phyloP scores from a whole-genome alignment of 202 grass and related monocot genomes.

The Musa balbisiana region DNA sequence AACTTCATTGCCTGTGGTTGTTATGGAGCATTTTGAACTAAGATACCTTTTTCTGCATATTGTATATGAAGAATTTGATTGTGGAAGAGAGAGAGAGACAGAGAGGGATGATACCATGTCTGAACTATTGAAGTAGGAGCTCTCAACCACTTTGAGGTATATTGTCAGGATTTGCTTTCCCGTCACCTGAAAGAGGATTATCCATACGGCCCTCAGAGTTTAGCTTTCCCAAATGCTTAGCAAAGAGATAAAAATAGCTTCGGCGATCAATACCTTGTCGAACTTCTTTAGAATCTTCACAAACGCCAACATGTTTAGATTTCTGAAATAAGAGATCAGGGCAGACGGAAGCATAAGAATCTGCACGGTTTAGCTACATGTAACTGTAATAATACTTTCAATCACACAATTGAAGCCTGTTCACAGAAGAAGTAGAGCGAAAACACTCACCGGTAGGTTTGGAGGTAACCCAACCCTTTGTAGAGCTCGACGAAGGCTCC shows the following conservation, averaged over 20 bases:
- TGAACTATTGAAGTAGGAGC: constrained; percentile 86
- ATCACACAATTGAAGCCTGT: too few relatives aligned
- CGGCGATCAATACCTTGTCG: constrained; percentile 38
- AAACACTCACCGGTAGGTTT: constrained; percentile 50
- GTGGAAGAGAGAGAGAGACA: neutral
- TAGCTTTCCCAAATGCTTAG: neutral
- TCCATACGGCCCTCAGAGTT: neutral
- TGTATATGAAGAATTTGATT: neutral
- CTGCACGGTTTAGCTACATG: too few relatives aligned
- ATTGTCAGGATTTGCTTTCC: constrained; percentile 34
- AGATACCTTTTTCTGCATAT: constrained; percentile 4
- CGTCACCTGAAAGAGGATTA: constrained; percentile 38
- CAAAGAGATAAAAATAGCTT: constrained; percentile 1
- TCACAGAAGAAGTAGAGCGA: too few relatives aligned
- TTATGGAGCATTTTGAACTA: neutral
- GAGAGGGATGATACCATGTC: constrained; percentile 35
- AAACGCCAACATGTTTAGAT: constrained; percentile 77
- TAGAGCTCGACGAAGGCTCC: constrained; percentile 60
- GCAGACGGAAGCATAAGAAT: neutral
- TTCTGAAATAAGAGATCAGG: constrained; percentile 37
- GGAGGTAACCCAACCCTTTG: constrained; percentile 63
- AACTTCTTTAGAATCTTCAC: constrained; percentile 84
- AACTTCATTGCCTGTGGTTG: constrained; percentile 43
- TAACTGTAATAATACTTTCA: too few relatives aligned
- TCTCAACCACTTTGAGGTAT: constrained; percentile 73